phyloP scores from a whole-genome alignment of 257 asterid species.

The Salvia miltiorrhiza region DNA sequence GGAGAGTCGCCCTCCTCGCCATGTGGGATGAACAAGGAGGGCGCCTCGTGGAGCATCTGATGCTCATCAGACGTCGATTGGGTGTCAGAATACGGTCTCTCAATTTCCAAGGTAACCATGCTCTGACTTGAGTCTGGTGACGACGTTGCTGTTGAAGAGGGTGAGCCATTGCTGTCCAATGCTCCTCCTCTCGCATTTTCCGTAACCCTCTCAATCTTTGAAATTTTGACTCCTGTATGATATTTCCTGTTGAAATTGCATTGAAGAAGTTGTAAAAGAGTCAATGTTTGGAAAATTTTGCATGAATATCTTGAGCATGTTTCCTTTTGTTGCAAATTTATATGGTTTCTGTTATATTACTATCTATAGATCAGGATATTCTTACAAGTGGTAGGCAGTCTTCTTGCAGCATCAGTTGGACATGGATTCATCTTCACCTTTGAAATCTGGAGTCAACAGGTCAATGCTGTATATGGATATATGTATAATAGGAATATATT shows the following conservation, averaged over 20 bases:
- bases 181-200: conserved; percentile 45
- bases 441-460: conserved; percentile 1
- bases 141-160: conserved; percentile 38
- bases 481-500: not conserved
- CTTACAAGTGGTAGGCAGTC: conserved; percentile 45
- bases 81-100: conserved; percentile 23
- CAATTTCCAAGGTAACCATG: conserved; percentile 48
- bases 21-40: conserved; percentile 42
- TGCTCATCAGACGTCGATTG: conserved; percentile 15
- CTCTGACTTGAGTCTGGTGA: conserved; percentile 5
- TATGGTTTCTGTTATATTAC: conserved; percentile 26
- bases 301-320: conserved; percentile 6
- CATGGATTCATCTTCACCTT: conserved; percentile 16
- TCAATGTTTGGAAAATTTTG: not conserved
- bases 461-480: not conserved
- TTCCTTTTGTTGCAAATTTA: conserved; percentile 8
- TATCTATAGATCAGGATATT: conserved; percentile 31
- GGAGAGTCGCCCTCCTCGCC: conserved; percentile 64
- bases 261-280: not conserved
- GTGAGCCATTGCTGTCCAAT: conserved; percentile 58
- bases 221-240: conserved; percentile 1
- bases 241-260: not conserved
- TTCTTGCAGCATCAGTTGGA: conserved; percentile 8
- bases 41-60: conserved; percentile 68
- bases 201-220: conserved; percentile 50